Evolutionary conservation across 352 stramenopile species (phyloP).

Genomic region (Plasmopara muralis): DNA sequence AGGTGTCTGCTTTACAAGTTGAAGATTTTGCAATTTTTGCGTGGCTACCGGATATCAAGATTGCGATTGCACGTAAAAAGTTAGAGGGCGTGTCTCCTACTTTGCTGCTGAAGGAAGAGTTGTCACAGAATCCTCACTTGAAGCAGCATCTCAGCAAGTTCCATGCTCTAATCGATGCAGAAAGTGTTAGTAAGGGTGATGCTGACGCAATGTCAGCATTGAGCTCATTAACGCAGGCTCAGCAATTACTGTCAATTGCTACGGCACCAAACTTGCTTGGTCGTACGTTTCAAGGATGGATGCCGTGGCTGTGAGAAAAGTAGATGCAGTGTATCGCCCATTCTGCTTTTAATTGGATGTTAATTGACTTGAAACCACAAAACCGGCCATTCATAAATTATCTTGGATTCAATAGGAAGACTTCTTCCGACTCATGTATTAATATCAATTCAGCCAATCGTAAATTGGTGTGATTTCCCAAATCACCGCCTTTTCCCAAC

Average conservation of each 20-base stretch:
- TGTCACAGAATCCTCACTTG: slow-evolving; percentile 65
- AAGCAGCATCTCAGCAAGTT: slow-evolving; percentile 48
- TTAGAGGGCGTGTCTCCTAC: slow-evolving; percentile 68
- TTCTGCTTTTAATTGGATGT: neutral
- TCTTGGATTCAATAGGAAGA: neutral
- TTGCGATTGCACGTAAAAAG: slow-evolving; percentile 65
- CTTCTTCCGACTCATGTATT: neutral
- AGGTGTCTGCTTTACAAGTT: slow-evolving; percentile 4
- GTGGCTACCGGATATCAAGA: slow-evolving; percentile 74
- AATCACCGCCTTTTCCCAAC: slow-evolving; percentile 27
- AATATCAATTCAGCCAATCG: slow-evolving; percentile 4
- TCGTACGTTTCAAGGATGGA: slow-evolving; percentile 77
- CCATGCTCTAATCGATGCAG: slow-evolving; percentile 45
- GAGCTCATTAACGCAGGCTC: slow-evolving; percentile 66
- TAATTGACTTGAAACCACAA: neutral
- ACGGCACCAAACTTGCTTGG: slow-evolving; percentile 76
- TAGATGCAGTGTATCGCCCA: neutral
- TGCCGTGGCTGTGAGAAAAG: slow-evolving; percentile 63
- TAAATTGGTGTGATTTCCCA: neutral
- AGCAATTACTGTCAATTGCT: slow-evolving; percentile 76
- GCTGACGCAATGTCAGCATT: slow-evolving; percentile 21
- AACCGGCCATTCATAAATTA: neutral
- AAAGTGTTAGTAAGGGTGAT: slow-evolving; percentile 10
- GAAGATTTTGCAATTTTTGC: slow-evolving; percentile 12
- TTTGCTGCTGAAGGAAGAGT: slow-evolving; percentile 62